Base-by-base conservation (phyloP, 2,329 filamentous ascomycete genomes). In the Hawksworthiomyces lignivorus region DNA sequence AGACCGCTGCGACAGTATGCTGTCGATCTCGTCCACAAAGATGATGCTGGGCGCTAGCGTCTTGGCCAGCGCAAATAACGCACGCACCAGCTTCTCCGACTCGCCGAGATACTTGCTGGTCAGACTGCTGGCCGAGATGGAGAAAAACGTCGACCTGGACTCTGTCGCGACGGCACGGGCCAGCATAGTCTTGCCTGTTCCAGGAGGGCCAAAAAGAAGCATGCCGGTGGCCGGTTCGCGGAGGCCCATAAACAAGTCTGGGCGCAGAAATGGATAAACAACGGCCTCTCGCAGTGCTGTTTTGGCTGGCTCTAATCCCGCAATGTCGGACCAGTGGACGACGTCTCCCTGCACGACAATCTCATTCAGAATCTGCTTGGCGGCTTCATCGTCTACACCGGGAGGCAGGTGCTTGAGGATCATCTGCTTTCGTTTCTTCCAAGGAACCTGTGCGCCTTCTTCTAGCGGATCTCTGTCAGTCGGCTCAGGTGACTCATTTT, bases 141-240 rank as follows among this genome's bases (percentile, higher is more conserved):
- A 94, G 64, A 98, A 97, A 63, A 97, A 98, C 0, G 94, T 94
- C 10, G 87, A 94, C 54, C 81, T 84, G 2, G 87, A 94, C 61
- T 98, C 92, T 0, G 92, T 97, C 1, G 92, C 92, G 1, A 97
- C 90, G 8, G 87, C 88, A 49, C 92, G 78, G 9, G 92, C 92
- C 28, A 98, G 70, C 92, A 98, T 98, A 0, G 92, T 98, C 63
- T 98, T 98, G 39, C 92, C 92, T 0, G 92, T 98, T n/a, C 92
- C 92, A 0, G 92, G 92, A 1, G 92, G 92, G 0, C 92, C 92
- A 57, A 98, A 98, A 1, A 98, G 72, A 2, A 98, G 72, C 87
- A 98, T 97, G 6, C 92, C 92, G 44, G 88, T 74, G 12, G 92
- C 90, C 17, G 92, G 92, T 57, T 98, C 92, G 29, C 92, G 83